Evolutionary conservation across 78 protist species (phyloP), one percentile per base, ranked within the genome.

Genomic region (Dictyostelium intermedium): DNA sequence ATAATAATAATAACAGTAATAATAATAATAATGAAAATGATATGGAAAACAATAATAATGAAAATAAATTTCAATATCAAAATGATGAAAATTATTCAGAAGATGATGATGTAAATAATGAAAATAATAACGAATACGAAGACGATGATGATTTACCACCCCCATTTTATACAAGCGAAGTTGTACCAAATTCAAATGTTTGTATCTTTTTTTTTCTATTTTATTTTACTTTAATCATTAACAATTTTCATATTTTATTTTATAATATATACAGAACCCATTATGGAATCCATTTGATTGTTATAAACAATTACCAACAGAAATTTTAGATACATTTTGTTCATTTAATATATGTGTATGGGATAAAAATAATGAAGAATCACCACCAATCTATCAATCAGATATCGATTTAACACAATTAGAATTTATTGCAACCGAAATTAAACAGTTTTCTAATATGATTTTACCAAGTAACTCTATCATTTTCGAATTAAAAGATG

Each of bases 101-200:
- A 3, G 25, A 27, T 25, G 78, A 70, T 34, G 43, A 72, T 32
- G 79, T 10, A 16, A 34, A 72, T 34, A 34, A 23, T 23, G 78
- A 78, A 25, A 60, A 87, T 2, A 61, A 86, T 56, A 45, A 60
- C 25, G 43, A 56, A 25, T 2, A 56, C 0, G 74, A 47, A 4
- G 37, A 85, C 5, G 66, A 37, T 10, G 82, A 85, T 37, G 91
- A 85, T 66, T 53, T 85, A 73, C 91, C 91, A 20, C 73, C 81
- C n/a, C 80, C 95, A 43, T 91, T 91, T 82, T 91, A 91, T 69
- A 91, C 83, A 20, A 91, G 95, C 53, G 95, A 91, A 82, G 73
- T 82, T 50, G 81, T 91, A 7, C 32, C 37, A 13, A 45, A 91
- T 53, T 91, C 95, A 82, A 79, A 82, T 82, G 95, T 84, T 63